Evolutionary conservation across 2,329 filamentous ascomycete species (phyloP), one percentile per base, ranked within the genome.

Genomic region (Monilinia polystroma): DNA sequence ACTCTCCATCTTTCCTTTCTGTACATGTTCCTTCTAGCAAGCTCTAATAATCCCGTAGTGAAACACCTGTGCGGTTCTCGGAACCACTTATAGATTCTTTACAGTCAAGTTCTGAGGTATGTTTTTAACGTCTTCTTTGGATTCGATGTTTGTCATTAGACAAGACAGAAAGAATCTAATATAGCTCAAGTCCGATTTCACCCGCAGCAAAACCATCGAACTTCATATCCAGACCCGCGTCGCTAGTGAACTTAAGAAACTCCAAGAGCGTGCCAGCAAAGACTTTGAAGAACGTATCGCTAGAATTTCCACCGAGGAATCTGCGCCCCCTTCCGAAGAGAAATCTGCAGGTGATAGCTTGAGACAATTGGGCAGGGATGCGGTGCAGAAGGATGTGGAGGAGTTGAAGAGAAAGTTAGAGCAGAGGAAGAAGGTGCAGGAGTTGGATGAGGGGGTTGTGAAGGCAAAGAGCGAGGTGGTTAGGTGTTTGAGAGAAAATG

Each of bases 181-280:
- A 38, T 2, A 51, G 4, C 26, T 55, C 16, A 41, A 68, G 94
- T 94, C 90, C 80, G 93, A 98, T 81, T 87, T 89, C 68, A 93
- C 92, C 71, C 93, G 94, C 77, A 85, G 90, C 75, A 91, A 91
- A 80, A 83, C 89, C 76, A 82, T 92, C 78, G 94, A 98, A 81
- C 87, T 95, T 70, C 90, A 94, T 75, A 89, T 97, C 78, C 93
- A 97, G 82, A 82, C 87, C 77, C 93, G 94, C 79, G 92, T 97
- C 69, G 87, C 90, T 75, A 84, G 87, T 74, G 93, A 97, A 81
- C 91, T 98, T 72, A 87, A 90, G 79, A 89, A 88, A 73, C 87
- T 97, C 71, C 88, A 89, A 77, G 84, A 87, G 70, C 82, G 88
- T 73, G 90, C 94, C 77, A 80, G 86, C 71, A 83, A 87, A 60